Conservation (phyloP, 2,329 filamentous ascomycete species). For the Colletotrichum sansevieriae region DNA sequence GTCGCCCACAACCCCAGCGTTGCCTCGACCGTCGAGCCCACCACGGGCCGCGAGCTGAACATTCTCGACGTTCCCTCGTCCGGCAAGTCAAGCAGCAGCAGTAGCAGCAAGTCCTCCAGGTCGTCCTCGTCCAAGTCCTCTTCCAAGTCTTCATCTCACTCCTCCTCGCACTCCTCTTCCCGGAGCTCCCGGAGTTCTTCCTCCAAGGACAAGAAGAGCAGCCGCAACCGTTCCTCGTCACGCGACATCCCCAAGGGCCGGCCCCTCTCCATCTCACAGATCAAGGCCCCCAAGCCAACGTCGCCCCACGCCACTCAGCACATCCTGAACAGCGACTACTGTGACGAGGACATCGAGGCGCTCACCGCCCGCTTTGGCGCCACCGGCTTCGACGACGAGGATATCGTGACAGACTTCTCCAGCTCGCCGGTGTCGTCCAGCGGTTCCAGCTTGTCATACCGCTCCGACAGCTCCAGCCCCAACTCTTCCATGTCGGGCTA, state of each 20-base stretch:
- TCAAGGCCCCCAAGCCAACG: constrained; percentile 90
- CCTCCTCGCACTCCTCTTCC: constrained; percentile 61
- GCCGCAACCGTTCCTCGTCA: constrained; percentile 62
- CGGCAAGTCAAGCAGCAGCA: constrained; percentile 54
- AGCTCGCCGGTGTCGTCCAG: constrained; percentile 74
- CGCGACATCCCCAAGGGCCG: constrained; percentile 88
- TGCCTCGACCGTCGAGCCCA: constrained; percentile 91
- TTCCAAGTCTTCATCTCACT: constrained; percentile 60
- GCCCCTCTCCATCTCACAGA: constrained; percentile 87
- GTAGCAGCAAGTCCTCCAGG: constrained; percentile 48
- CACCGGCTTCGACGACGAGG: constrained; percentile 70
- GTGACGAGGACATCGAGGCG: constrained; percentile 79
- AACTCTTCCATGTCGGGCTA: constrained; percentile 82
- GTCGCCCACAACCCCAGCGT: constrained; percentile 95
- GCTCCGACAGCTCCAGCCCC: constrained; percentile 80
- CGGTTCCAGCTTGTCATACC: constrained; percentile 78
- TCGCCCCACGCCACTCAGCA: constrained; percentile 88
- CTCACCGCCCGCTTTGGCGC: constrained; percentile 80
- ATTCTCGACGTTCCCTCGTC: constrained; percentile 87
- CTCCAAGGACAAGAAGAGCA: constrained; percentile 55
- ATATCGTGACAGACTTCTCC: constrained; percentile 68
- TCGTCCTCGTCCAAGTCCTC: constrained; percentile 51
- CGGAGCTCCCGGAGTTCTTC: constrained; percentile 50
- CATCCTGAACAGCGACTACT: constrained; percentile 87
- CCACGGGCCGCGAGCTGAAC: constrained; percentile 96